Evolutionary conservation across 1,284 basidiomycete species (phyloP).

Genomic region (Ganoderma resinaceum): DNA sequence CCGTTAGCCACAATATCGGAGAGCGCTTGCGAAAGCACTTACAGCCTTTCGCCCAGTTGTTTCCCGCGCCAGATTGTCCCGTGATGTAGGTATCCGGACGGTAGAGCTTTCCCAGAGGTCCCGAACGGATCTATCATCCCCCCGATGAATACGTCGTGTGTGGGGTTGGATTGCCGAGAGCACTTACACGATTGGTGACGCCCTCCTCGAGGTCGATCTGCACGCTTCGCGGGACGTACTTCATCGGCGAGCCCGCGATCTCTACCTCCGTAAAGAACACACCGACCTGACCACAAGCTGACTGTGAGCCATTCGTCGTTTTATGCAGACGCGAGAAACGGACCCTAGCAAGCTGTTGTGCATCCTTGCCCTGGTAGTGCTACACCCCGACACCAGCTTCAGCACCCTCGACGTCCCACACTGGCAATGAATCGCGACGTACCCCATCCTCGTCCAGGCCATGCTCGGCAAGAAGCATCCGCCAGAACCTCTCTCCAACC

Average conservation of each 20-base stretch:
- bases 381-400: slow-evolving; percentile 28
- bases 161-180: neutral
- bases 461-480: slow-evolving; percentile 81
- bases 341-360: slow-evolving; percentile 54
- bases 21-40: slow-evolving; percentile 41
- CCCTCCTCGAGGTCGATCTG: slow-evolving; percentile 93
- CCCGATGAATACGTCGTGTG: neutral
- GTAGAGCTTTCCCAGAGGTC: slow-evolving; percentile 79
- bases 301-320: neutral
- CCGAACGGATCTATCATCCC: slow-evolving; percentile 62
- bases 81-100: slow-evolving; percentile 89
- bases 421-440: slow-evolving; percentile 36
- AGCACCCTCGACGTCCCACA: slow-evolving; percentile 9
- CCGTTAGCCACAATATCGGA: neutral
- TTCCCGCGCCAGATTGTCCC: slow-evolving; percentile 82
- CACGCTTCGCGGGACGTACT: slow-evolving; percentile 94
- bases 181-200: slow-evolving; percentile 78
- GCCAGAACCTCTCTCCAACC: slow-evolving; percentile 82
- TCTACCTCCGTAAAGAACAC: slow-evolving; percentile 79
- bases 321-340: slow-evolving; percentile 21
- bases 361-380: slow-evolving; percentile 57
- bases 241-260: slow-evolving; percentile 48
- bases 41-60: slow-evolving; percentile 95
- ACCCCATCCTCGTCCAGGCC: slow-evolving; percentile 77
- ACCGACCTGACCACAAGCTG: slow-evolving; percentile 55